These are phyloP conservation scores for Dictyostelium citrinum DNA, from an alignment of 78 protist species.

Conservation along the genomic window DNA sequence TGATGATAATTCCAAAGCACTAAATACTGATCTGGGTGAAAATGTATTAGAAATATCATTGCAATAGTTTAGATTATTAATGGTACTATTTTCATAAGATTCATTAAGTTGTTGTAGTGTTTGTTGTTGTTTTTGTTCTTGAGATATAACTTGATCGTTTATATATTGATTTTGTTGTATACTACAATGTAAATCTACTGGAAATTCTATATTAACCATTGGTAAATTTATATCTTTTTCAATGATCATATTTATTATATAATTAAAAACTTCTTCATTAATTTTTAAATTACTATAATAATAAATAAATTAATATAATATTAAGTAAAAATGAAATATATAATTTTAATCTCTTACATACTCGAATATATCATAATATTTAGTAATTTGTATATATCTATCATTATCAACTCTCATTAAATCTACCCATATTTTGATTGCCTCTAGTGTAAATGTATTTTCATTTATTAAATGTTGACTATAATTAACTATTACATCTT, in stretches of 20 bases:
- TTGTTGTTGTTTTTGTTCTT: background rate
- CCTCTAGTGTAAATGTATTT: background rate
- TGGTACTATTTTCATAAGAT: background rate
- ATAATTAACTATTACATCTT: background rate
- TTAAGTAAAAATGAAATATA: background rate
- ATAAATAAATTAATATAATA: background rate
- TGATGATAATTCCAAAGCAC: background rate
- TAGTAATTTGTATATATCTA: background rate
- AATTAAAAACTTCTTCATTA: background rate
- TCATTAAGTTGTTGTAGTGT: background rate
- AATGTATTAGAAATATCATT: background rate
- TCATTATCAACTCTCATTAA: conserved; percentile 14
- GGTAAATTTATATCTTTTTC: background rate
- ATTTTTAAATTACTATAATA: background rate
- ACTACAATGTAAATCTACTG: background rate
- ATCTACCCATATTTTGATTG: conserved; percentile 26
- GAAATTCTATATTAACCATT: background rate
- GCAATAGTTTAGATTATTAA: background rate
- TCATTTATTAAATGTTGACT: background rate
- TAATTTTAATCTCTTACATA: background rate
- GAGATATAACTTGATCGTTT: background rate
- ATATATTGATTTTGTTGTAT: background rate
- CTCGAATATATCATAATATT: conserved; percentile 57
- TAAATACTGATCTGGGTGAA: background rate
- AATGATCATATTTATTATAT: background rate